phyloP scores from a whole-genome alignment of 2,329 filamentous ascomycete species.

The Microthyrium microscopicum region DNA sequence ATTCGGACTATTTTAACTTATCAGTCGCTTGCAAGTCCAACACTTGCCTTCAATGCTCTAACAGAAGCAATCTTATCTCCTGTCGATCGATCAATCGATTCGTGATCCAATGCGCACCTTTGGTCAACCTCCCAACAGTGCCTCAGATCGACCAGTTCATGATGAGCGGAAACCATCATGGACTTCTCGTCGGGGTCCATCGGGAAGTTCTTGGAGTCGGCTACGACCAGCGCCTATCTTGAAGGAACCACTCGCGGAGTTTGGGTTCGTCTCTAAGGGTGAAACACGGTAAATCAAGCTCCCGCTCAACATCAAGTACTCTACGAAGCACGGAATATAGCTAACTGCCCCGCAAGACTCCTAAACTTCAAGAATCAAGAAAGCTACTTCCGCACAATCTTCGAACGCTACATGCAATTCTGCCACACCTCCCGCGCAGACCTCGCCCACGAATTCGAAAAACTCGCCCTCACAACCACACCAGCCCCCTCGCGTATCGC shows the following conservation, averaged over 20 bases:
- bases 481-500: constrained; percentile 9
- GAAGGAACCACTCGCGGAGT: constrained; percentile 66
- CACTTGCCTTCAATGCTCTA: too few relatives aligned
- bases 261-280: constrained; percentile 81
- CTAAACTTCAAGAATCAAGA: constrained; percentile 62
- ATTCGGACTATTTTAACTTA: too few relatives aligned
- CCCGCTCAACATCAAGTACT: constrained; percentile 6
- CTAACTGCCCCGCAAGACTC: too few relatives aligned
- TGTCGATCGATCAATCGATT: too few relatives aligned
- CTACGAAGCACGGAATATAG: constrained; percentile 5
- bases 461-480: constrained; percentile 26
- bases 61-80: too few relatives aligned
- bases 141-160: too few relatives aligned
- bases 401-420: constrained; percentile 78
- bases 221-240: constrained; percentile 23
- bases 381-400: constrained; percentile 70
- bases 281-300: constrained; percentile 51
- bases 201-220: constrained; percentile 49
- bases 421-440: constrained; percentile 60
- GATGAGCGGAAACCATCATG: too few relatives aligned
- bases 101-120: too few relatives aligned
- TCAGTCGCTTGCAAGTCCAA: too few relatives aligned
- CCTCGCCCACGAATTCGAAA: constrained; percentile 58
- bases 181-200: constrained; percentile 22
- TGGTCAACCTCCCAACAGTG: constrained; percentile 13